A percentile compares a stretch with the other conserved stretches of the same genome.
Evolutionary conservation across 495 filamentous ascomycete species (phyloP).

Genomic region (Penicilliopsis zonata): DNA sequence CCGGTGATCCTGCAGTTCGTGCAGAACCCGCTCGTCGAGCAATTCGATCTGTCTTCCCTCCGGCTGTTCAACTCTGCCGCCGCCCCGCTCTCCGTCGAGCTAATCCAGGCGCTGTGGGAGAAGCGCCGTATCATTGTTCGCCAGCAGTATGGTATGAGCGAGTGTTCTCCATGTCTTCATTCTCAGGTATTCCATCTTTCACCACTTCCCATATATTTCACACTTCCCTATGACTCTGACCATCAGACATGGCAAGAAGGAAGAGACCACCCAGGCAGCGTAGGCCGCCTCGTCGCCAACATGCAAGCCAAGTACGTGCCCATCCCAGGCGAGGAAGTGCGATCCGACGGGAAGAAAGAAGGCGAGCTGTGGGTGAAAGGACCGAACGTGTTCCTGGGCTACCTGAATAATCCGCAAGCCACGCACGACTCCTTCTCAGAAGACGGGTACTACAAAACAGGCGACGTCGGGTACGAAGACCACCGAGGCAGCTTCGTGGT

Average conservation of each 20-base stretch:
- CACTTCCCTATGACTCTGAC: too few relatives aligned
- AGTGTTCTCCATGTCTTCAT: conserved; percentile 29
- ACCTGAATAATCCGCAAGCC: conserved; percentile 48
- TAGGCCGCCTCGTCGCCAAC: conserved; percentile 62
- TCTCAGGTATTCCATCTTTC: too few relatives aligned
- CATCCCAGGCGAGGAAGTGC: conserved; percentile 37
- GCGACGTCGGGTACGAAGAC: conserved; percentile 39
- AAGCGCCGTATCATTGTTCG: conserved; percentile 51
- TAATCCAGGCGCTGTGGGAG: conserved; percentile 54
- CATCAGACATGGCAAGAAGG: conserved; percentile 52
- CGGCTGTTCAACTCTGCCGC: conserved; percentile 67
- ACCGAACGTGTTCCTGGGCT: conserved; percentile 50
- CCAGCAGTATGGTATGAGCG: conserved; percentile 66
- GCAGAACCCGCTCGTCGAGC: conserved; percentile 50
- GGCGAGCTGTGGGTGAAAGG: conserved; percentile 44
- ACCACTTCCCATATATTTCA: too few relatives aligned
- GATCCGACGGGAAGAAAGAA: conserved; percentile 29
- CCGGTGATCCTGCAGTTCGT: conserved; percentile 58
- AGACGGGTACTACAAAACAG: conserved; percentile 37
- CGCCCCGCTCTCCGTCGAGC: conserved; percentile 58
- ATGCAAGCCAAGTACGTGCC: conserved; percentile 49
- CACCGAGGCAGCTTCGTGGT: conserved; percentile 40
- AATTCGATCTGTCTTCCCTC: conserved; percentile 56
- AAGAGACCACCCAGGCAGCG: conserved; percentile 52
- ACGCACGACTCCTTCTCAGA: conserved; percentile 40